phyloP scores from a whole-genome alignment of 1,284 basidiomycete species.

The Sanghuangporus baumii region DNA sequence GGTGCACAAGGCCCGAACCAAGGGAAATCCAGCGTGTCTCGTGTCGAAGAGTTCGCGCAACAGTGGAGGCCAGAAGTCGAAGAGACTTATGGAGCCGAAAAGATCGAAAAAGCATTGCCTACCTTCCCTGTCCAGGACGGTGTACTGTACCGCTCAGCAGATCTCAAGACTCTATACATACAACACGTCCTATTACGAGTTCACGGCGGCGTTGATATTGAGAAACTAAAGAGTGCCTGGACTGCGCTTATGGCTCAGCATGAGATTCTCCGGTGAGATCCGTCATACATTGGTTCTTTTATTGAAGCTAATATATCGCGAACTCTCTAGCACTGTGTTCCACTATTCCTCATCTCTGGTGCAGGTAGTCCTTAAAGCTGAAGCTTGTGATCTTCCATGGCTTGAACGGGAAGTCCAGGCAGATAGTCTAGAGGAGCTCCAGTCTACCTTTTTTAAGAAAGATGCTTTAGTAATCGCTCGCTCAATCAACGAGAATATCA shows the following conservation, averaged over 20 bases:
- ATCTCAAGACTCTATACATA: conserved; percentile 36
- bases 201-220: conserved; percentile 23
- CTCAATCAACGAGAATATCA: conserved; percentile 32
- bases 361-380: conserved; percentile 35
- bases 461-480: conserved; percentile 29
- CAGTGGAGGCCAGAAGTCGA: conserved; percentile 27
- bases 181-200: conserved; percentile 39
- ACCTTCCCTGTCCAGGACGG: conserved; percentile 47
- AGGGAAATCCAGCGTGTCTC: conserved; percentile 10
- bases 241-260: conserved; percentile 27
- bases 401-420: conserved; percentile 18
- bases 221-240: conserved; percentile 33
- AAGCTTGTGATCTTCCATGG: conserved; percentile 27
- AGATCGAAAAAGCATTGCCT: conserved; percentile 35
- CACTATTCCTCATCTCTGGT: conserved; percentile 35
- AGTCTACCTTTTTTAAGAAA: conserved; percentile 28
- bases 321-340: conserved; percentile 37
- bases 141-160: conserved; percentile 38
- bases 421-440: conserved; percentile 24
- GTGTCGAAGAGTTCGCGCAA: conserved; percentile 25
- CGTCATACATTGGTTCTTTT: background rate
- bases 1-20: background rate
- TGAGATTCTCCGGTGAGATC: conserved; percentile 36
- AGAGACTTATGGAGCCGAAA: conserved; percentile 22
- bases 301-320: background rate